phyloP scores from a whole-genome alignment of 2,329 filamentous ascomycete genomes.

The Trichoderma semiorbis region DNA sequence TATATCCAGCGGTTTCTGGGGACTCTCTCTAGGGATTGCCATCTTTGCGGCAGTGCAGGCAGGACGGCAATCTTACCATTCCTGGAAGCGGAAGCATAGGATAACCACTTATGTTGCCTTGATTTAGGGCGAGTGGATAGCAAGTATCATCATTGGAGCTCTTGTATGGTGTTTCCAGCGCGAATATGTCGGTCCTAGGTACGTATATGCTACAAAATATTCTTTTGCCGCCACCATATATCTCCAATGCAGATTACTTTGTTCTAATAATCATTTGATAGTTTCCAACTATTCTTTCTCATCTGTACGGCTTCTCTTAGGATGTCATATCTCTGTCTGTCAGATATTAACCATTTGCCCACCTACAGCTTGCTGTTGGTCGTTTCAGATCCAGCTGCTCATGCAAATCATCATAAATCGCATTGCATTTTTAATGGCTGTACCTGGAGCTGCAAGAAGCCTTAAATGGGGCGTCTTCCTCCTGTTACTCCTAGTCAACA shows the following conservation, averaged over 20 bases:
- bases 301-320: not conserved
- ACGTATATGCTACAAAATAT: not conserved
- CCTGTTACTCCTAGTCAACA: not conserved
- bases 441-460: not conserved
- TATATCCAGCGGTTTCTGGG: not conserved
- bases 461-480: not conserved
- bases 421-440: not conserved
- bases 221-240: rapidly evolving
- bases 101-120: not conserved
- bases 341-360: not conserved
- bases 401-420: not conserved
- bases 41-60: not conserved
- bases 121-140: not conserved
- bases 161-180: not conserved
- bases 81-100: not conserved
- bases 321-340: not conserved
- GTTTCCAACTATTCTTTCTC: not conserved
- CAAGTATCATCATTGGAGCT: not conserved
- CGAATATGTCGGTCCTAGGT: not conserved
- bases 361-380: not conserved
- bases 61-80: not conserved
- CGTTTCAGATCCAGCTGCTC: not conserved
- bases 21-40: not conserved
- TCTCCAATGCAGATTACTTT: not conserved
- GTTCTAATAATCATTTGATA: not conserved